A percentile compares a stretch with the other conserved stretches of the same genome.
These are phyloP conservation scores for Ustilago hordei DNA, from an alignment of 1,284 basidiomycete genomes.

Conservation along the genomic window DNA sequence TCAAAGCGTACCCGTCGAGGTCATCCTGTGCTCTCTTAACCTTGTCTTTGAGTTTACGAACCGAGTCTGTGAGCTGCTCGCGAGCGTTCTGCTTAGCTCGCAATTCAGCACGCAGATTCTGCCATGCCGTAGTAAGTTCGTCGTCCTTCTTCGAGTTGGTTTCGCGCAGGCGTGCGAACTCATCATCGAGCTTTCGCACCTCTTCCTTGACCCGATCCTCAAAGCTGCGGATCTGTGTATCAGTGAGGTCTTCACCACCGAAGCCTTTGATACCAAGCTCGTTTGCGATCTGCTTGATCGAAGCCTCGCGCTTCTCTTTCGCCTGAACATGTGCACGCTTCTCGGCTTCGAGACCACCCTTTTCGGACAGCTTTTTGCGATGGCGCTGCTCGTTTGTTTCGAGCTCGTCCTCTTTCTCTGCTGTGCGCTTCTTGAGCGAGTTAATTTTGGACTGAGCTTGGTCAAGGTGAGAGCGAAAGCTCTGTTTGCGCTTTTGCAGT, in stretches of 20 bases:
- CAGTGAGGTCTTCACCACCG: slow-evolving; percentile 76
- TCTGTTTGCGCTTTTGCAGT: slow-evolving; percentile 77
- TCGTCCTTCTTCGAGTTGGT: slow-evolving; percentile 41
- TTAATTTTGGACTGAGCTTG: slow-evolving; percentile 74
- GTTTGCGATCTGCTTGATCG: slow-evolving; percentile 79
- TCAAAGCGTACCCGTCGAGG: slow-evolving; percentile 43
- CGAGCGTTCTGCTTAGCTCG: slow-evolving; percentile 53
- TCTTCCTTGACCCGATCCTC: slow-evolving; percentile 66
- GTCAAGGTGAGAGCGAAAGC: slow-evolving; percentile 79
- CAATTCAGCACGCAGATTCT: slow-evolving; percentile 51
- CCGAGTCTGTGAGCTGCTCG: slow-evolving; percentile 44
- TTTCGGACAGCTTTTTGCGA: slow-evolving; percentile 51
- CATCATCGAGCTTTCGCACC: slow-evolving; percentile 44
- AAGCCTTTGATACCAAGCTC: slow-evolving; percentile 82
- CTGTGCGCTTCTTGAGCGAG: slow-evolving; percentile 73
- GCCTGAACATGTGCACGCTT: slow-evolving; percentile 75
- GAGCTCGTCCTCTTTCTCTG: slow-evolving; percentile 75
- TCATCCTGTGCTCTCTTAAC: slow-evolving; percentile 58
- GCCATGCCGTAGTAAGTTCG: slow-evolving; percentile 44
- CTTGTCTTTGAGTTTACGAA: slow-evolving; percentile 47
- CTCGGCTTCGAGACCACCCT: slow-evolving; percentile 67
- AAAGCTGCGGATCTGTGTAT: slow-evolving; percentile 79
- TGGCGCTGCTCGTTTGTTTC: slow-evolving; percentile 39
- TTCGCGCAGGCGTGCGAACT: slow-evolving; percentile 30
- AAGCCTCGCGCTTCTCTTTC: slow-evolving; percentile 79